phyloP scores from a whole-genome alignment of 75 land plant species.

The Adiantum capillusveneris region DNA sequence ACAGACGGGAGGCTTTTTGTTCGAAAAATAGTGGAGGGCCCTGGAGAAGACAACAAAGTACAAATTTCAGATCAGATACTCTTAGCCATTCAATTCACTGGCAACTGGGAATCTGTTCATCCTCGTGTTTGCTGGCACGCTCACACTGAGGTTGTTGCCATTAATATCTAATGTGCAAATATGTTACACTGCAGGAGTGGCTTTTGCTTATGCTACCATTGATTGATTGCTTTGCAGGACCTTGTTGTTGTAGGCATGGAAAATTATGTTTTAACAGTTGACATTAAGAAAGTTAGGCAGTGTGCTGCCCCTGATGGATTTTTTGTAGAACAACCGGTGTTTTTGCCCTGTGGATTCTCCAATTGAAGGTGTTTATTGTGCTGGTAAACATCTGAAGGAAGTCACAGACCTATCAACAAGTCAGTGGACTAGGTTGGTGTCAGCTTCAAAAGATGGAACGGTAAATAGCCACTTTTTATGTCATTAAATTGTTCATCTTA shows the following conservation, averaged over 20 bases:
- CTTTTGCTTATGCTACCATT: no score
- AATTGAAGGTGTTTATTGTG: constrained; percentile 73
- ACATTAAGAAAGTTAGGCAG: constrained; percentile 55
- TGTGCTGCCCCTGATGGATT: constrained; percentile 39
- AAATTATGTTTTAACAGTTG: constrained; percentile 60
- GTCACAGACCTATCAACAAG: constrained; percentile 77
- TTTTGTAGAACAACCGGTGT: constrained; percentile 63
- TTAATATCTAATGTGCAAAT: no score
- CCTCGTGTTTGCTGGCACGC: constrained; percentile 90
- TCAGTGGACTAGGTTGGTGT: constrained; percentile 68
- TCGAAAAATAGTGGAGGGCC: constrained; percentile 78
- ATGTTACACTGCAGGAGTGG: no score
- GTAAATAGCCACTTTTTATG: constrained; percentile 43
- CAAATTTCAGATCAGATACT: constrained; percentile 73
- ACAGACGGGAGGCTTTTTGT: constrained; percentile 70
- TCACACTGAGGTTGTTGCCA: constrained; percentile 60
- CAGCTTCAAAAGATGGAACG: constrained; percentile 95
- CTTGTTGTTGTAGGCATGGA: constrained; percentile 75
- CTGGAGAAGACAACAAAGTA: constrained; percentile 68
- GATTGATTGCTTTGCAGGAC: constrained; percentile 50
- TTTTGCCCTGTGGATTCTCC: constrained; percentile 54
- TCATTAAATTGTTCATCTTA: no score
- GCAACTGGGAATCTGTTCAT: constrained; percentile 61
- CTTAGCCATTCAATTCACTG: constrained; percentile 59
- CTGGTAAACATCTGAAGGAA: constrained; percentile 78